Percentiles rank a stretch among this genome's conserved stretches.
phyloP scores from a whole-genome alignment of 2,329 filamentous ascomycete genomes.

The Neofusicoccum sp. region DNA sequence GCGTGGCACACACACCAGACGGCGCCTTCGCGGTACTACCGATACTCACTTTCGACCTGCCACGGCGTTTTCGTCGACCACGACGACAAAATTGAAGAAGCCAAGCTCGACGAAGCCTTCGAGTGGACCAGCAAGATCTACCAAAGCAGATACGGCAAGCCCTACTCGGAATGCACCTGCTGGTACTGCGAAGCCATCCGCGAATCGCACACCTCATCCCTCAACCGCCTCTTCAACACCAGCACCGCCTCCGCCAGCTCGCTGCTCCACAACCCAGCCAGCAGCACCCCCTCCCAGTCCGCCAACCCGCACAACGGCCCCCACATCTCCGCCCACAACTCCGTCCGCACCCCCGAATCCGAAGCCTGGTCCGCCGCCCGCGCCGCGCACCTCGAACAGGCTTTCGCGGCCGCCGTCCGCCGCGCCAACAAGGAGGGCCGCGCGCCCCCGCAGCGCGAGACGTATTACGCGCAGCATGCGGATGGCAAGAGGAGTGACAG shows the following conservation, averaged over 20 bases:
- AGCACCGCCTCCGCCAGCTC: slow-evolving; percentile 44
- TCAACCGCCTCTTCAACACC: slow-evolving; percentile 47
- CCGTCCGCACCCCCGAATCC: slow-evolving; percentile 47
- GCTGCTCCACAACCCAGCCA: slow-evolving; percentile 44
- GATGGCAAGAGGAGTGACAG: slow-evolving; percentile 21
- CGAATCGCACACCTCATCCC: slow-evolving; percentile 51
- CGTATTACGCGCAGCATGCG: not conserved
- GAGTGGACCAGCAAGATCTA: slow-evolving; percentile 72
- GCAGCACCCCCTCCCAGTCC: slow-evolving; percentile 45
- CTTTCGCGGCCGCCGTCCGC: slow-evolving; percentile 19
- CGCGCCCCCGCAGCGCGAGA: slow-evolving; percentile 18
- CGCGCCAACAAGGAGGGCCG: slow-evolving; percentile 36
- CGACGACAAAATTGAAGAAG: slow-evolving; percentile 78
- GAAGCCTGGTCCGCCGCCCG: slow-evolving; percentile 2
- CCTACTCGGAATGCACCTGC: slow-evolving; percentile 76
- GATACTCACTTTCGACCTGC: slow-evolving; percentile 47
- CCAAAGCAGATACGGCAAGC: slow-evolving; percentile 60
- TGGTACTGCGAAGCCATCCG: slow-evolving; percentile 80
- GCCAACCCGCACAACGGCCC: not conserved
- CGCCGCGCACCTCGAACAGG: slow-evolving; percentile 8
- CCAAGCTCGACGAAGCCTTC: slow-evolving; percentile 62
- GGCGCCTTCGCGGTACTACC: slow-evolving; percentile 61
- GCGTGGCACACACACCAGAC: slow-evolving; percentile 81
- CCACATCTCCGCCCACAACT: slow-evolving; percentile 73
- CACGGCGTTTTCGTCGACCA: slow-evolving; percentile 64